A percentile compares a stretch with the other conserved stretches of the same genome.
These are phyloP conservation scores for Cytospora chrysosperma DNA, from an alignment of 2,329 filamentous ascomycete species.

Conservation along the genomic window DNA sequence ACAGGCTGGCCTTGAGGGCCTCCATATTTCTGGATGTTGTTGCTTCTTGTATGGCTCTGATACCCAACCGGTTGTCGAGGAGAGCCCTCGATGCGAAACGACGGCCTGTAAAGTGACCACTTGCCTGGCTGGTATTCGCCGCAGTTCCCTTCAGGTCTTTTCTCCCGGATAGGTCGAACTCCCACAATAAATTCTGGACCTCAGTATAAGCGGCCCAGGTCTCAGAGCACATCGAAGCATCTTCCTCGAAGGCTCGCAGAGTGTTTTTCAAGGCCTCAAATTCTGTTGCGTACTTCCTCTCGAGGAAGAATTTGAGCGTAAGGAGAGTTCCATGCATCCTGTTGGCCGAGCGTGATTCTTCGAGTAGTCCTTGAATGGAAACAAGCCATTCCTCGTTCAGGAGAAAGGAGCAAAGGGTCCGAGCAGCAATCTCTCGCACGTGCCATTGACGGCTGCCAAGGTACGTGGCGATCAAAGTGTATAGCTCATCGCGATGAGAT, in stretches of 20 bases:
- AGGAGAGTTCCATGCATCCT: conserved; percentile 58
- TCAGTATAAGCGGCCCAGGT: conserved; percentile 47
- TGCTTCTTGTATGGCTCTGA: conserved; percentile 39
- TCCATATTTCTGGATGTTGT: conserved; percentile 22
- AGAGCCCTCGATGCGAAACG: conserved; percentile 33
- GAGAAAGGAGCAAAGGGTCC: conserved; percentile 66
- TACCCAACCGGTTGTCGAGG: conserved; percentile 39
- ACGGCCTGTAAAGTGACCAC: neutral
- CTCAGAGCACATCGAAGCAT: conserved; percentile 35
- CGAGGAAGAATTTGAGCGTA: conserved; percentile 55
- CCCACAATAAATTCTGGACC: conserved; percentile 43
- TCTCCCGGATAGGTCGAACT: conserved; percentile 28
- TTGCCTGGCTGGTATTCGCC: neutral
- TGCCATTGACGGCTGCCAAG: conserved; percentile 74
- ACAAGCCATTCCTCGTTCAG: conserved; percentile 50
- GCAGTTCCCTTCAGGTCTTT: neutral
- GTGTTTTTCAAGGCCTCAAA: conserved; percentile 11
- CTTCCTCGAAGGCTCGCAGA: conserved; percentile 12
- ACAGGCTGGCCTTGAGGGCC: conserved; percentile 34
- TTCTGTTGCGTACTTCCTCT: conserved; percentile 42
- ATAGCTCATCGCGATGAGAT: conserved; percentile 53
- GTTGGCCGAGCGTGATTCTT: conserved; percentile 44
- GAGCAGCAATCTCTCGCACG: conserved; percentile 75
- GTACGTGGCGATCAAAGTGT: conserved; percentile 58
- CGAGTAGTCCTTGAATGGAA: conserved; percentile 40